Base-by-base conservation (phyloP, 257 asterid genomes). In the Ligustrum vulgare region DNA sequence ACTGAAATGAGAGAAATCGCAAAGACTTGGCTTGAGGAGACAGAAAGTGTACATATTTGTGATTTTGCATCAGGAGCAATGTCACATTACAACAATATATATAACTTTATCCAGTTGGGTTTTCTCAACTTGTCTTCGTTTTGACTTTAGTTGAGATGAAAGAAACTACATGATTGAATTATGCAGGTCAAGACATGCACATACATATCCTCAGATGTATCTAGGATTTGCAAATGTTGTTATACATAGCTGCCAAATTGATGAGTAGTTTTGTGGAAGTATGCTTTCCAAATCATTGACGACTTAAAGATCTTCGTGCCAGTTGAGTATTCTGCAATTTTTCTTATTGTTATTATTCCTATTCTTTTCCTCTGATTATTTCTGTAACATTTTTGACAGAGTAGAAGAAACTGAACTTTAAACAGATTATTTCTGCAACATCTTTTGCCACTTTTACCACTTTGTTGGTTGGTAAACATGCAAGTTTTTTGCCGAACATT, bases 401-500 rank as follows among this genome's bases (percentile, higher is more conserved):
- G 25, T 18, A n/a, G 63, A 54, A n/a, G 63, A 54, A 54, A 54
- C 25, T 5, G 63, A n/a, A 54, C 28, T 54, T 54, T n/a, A 18
- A 54, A 54, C 11, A 54, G 56, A 45, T 45, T n/a, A 5, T 54
- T 6, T 54, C 25, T n/a, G 63, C n/a, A n/a, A 54, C 63, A 54
- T 7, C 60, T 49, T 54, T 54, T 18, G 28, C 41, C 15, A 64
- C 60, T 49, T 54, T 54, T 18, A 11, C 41, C 15, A 64, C 45
- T 11, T 35, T n/a, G 20, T 58, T 67, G 63, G 20, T 58, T 67
- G 63, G 32, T 75, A 28, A 79, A 75, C 67, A 88, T 87, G 93
- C 41, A 63, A 28, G 86, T 86, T 41, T 60, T 84, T 79, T 75
- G 84, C 7, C 82, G 80, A 76, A 69, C 76, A 51, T 65, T 87